Evolutionary conservation across 1,139 yeast genomes (phyloP).

Genomic region (Kurtzmaniella quercitrusa): DNA sequence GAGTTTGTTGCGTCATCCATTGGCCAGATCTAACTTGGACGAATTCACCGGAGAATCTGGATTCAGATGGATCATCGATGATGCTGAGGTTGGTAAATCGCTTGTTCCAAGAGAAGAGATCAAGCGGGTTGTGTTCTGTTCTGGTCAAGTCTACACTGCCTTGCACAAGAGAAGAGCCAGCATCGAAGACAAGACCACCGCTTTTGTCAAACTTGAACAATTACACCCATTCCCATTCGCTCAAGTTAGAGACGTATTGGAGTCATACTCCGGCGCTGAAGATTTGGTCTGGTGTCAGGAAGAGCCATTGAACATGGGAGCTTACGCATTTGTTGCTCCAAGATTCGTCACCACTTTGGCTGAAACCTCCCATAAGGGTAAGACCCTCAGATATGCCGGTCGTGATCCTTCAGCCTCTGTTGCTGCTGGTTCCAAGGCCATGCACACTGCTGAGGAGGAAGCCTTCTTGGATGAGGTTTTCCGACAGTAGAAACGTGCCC

Average conservation of each 20-base stretch:
- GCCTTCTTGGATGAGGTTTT: constrained; percentile 80
- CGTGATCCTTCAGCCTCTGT: constrained; percentile 98
- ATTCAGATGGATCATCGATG: constrained; percentile 96
- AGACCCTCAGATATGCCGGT: constrained; percentile 80
- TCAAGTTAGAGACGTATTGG: constrained; percentile 79
- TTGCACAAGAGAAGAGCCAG: constrained; percentile 83
- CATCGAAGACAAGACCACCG: constrained; percentile 74
- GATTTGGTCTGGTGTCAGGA: constrained; percentile 98
- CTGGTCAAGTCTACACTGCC: constrained; percentile 95
- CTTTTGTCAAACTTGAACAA: constrained; percentile 88
- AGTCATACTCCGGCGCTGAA: constrained; percentile 75
- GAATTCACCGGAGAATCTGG: constrained; percentile 91
- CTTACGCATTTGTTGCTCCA: constrained; percentile 76
- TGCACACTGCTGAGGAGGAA: constrained; percentile 87
- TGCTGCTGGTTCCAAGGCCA: constrained; percentile 94
- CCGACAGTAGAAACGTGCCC: constrained; percentile 15
- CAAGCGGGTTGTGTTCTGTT: constrained; percentile 76
- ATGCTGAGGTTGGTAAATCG: constrained; percentile 71
- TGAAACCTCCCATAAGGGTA: constrained; percentile 66
- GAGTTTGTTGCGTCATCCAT: constrained; percentile 93
- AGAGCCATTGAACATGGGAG: constrained; percentile 98
- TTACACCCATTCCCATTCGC: constrained; percentile 98
- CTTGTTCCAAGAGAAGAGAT: constrained; percentile 79
- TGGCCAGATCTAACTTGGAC: constrained; percentile 78
- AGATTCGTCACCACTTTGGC: constrained; percentile 72